Evolutionary conservation across 352 stramenopile genomes (phyloP), one percentile per base, ranked within the genome.

Genomic region (Stramenopiles sp.): DNA sequence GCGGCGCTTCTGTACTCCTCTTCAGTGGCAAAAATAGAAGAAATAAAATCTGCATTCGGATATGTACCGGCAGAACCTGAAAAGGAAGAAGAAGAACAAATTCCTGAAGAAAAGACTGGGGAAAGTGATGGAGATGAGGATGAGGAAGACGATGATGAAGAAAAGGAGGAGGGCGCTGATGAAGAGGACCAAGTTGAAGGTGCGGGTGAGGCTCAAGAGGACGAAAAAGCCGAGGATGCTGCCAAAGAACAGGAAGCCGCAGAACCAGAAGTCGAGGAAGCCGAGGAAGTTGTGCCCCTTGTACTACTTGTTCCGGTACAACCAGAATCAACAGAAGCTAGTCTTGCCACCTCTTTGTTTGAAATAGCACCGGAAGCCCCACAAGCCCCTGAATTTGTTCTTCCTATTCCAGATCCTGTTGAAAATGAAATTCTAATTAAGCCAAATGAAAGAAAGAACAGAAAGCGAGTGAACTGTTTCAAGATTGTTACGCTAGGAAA

Each of bases 141-240:
- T 1, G 79, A 80, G 6, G 80, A 18, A 0, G 37, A 71, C 30
- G 79, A 83, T 32, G 77, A 32, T 32, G 73, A 68, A 33, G 75
- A 37, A 1, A 1, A n/a, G 3, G 34, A 31, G 18, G 18, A 32
- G 25, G 1, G 12, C 18, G 74, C 4, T 76, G 30, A 32, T 3
- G 43, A 34, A 4, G 74, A 73, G 3, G 32, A 1, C 3, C 53
- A 68, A 1, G 74, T 78, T 2, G 75, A 36, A 12, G 37, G 77
- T 18, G 25, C 75, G 4, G 63, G 78, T 34, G 75, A 79, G 48
- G 36, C 32, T 18, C 69, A 1, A 25, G 73, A n/a, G 2, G 76
- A 78, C 36, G 75, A 32, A 12, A 53, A 2, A 18, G 0, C 25
- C 3, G 74, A 68, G 32, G 74, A 2, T 18, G 32, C 74, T 37